Percentiles rank a stretch among this genome's conserved stretches.
These are phyloP conservation scores for Protomyces lactucae-debilis DNA, from an alignment of 1,139 yeast species.

Conservation along the genomic window DNA sequence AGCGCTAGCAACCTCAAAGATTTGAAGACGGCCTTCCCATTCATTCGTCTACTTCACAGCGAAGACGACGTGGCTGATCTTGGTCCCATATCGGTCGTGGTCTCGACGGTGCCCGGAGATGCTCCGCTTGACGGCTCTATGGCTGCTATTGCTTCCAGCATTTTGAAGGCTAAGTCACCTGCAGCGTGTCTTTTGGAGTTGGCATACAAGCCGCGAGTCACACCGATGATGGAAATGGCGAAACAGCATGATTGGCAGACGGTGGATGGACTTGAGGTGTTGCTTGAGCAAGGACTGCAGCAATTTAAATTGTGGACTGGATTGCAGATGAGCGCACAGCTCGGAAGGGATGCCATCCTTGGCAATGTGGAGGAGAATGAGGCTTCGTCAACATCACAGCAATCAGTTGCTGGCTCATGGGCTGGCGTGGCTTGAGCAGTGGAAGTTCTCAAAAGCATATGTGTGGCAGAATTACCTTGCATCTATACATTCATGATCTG, in stretches of 20 bases:
- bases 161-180: slow-evolving; percentile 7
- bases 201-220: slow-evolving; percentile 81
- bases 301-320: slow-evolving; percentile 83
- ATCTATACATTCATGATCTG: too few relatives aligned
- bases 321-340: slow-evolving; percentile 21
- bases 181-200: slow-evolving; percentile 68
- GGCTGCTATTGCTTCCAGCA: slow-evolving; percentile 42
- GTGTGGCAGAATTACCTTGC: too few relatives aligned
- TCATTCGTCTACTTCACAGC: slow-evolving; percentile 56
- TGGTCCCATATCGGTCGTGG: slow-evolving; percentile 46
- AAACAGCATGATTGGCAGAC: slow-evolving; percentile 58
- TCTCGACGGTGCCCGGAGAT: slow-evolving; percentile 88
- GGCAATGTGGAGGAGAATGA: background rate
- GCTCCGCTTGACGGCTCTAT: slow-evolving; percentile 59
- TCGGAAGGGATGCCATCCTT: background rate
- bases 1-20: slow-evolving; percentile 61
- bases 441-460: too few relatives aligned
- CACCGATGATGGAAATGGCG: slow-evolving; percentile 82
- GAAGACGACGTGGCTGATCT: slow-evolving; percentile 38
- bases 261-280: slow-evolving; percentile 84
- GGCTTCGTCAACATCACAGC: background rate
- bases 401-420: background rate
- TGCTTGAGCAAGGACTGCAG: slow-evolving; percentile 84
- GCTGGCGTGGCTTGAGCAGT: background rate
- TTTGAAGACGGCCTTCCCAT: slow-evolving; percentile 60